phyloP scores from a whole-genome alignment of 2,329 filamentous ascomycete genomes.

The Colletotrichum sp. region DNA sequence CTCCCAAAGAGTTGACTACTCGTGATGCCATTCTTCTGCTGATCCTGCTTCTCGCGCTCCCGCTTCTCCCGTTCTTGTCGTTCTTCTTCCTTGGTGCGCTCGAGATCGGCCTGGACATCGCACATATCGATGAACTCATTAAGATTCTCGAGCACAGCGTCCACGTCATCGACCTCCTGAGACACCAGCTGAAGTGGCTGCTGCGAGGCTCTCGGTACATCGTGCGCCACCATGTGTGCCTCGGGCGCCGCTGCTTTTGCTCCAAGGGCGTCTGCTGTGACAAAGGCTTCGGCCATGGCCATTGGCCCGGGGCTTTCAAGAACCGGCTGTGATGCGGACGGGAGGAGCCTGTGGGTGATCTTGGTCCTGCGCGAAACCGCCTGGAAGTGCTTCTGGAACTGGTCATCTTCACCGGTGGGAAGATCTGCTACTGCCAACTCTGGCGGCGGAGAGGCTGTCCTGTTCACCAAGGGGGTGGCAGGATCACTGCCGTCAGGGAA shows the following conservation, averaged over 20 bases:
- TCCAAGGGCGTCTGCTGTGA: conserved; percentile 41
- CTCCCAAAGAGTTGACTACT: background rate
- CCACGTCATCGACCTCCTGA: conserved; percentile 43
- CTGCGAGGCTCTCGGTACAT: background rate
- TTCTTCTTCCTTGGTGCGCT: conserved; percentile 16
- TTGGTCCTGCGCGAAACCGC: conserved; percentile 42
- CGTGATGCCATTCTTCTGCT: background rate
- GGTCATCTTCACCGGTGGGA: conserved; percentile 36
- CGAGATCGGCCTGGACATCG: conserved; percentile 35
- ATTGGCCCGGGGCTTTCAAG: conserved; percentile 43
- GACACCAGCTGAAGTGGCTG: background rate
- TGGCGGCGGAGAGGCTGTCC: conserved; percentile 47
- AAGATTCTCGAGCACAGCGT: conserved; percentile 50
- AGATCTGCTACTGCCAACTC: conserved; percentile 36
- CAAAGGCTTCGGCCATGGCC: conserved; percentile 56
- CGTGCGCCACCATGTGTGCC: conserved; percentile 14
- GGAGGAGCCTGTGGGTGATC: conserved; percentile 38
- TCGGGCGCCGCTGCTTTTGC: background rate
- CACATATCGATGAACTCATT: conserved; percentile 47
- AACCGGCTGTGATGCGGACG: conserved; percentile 45
- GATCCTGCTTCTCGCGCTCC: background rate
- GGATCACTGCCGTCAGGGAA: conserved; percentile 13
- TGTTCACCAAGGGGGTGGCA: background rate
- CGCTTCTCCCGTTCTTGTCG: background rate
- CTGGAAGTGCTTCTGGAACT: conserved; percentile 54